phyloP scores from a whole-genome alignment of 2,329 filamentous ascomycete genomes.

The Helotiales sp. region DNA sequence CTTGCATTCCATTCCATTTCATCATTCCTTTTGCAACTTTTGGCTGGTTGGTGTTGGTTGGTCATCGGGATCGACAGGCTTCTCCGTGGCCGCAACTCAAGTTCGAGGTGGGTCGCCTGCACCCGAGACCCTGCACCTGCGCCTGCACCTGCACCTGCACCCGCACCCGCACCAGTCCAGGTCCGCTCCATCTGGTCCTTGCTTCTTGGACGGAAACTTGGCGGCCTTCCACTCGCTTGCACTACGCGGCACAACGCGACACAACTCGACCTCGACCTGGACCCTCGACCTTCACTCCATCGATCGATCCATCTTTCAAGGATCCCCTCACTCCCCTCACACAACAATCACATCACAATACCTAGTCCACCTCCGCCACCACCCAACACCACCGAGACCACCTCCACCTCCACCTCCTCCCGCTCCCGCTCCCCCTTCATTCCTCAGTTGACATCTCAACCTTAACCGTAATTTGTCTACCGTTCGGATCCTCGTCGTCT shows the following conservation, averaged over 20 bases:
- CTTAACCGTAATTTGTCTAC: not conserved
- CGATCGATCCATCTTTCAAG: no score
- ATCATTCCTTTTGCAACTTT: not conserved
- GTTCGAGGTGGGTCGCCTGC: not conserved
- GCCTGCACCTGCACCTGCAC: no score
- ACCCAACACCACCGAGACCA: not conserved
- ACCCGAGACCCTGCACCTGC: no score
- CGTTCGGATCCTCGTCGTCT: not conserved
- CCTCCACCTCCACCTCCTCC: no score
- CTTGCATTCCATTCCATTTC: no score
- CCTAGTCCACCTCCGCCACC: not conserved
- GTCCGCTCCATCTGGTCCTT: no score
- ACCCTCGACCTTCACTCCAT: no score
- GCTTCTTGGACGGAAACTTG: no score
- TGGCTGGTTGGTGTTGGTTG: not conserved
- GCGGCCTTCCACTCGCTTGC: conserved; percentile 5
- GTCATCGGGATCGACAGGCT: not conserved
- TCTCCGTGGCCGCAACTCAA: not conserved
- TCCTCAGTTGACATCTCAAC: no score
- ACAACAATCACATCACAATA: not conserved
- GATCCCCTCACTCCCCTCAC: not conserved
- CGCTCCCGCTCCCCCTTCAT: no score
- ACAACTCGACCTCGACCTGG: not conserved
- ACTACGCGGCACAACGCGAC: not conserved
- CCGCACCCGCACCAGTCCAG: no score